phyloP scores from a whole-genome alignment of 1,284 basidiomycete genomes.

The Phylloporus sp. region DNA sequence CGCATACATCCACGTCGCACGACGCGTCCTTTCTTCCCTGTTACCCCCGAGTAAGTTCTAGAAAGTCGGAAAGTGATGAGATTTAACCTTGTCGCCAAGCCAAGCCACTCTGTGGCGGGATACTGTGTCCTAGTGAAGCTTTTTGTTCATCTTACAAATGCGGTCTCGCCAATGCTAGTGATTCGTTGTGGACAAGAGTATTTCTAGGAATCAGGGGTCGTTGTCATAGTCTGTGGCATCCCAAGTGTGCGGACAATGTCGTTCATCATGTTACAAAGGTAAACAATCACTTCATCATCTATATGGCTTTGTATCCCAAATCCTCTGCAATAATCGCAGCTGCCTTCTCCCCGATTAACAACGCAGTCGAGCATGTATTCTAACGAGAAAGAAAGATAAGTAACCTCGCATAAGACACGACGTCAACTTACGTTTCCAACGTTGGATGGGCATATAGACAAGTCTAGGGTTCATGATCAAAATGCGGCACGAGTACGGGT shows the following conservation, averaged over 20 bases:
- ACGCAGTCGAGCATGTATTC: conserved; percentile 42
- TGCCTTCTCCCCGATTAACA: conserved; percentile 43
- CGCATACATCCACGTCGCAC: too few relatives aligned
- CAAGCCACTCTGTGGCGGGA: too few relatives aligned
- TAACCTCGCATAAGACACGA: background rate
- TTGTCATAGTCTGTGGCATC: background rate
- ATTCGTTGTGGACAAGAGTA: too few relatives aligned
- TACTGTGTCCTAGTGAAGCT: too few relatives aligned
- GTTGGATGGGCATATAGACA: conserved; percentile 42
- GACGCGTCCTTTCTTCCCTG: background rate
- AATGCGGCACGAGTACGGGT: background rate
- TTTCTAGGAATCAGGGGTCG: background rate
- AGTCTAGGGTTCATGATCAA: conserved; percentile 26
- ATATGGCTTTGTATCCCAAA: conserved; percentile 15
- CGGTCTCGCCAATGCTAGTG: too few relatives aligned
- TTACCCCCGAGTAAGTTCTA: background rate
- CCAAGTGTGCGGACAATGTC: background rate
- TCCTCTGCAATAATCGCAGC: conserved; percentile 39
- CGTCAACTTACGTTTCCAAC: conserved; percentile 37
- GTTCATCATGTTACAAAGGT: background rate
- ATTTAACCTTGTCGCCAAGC: too few relatives aligned
- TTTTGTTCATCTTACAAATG: too few relatives aligned
- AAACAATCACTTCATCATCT: background rate
- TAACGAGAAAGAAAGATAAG: conserved; percentile 3
- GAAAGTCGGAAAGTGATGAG: background rate